A percentile compares a stretch with the other conserved stretches of the same genome.
Conservation (phyloP, 345 rosid genomes). For the Isatis tinctoria region DNA sequence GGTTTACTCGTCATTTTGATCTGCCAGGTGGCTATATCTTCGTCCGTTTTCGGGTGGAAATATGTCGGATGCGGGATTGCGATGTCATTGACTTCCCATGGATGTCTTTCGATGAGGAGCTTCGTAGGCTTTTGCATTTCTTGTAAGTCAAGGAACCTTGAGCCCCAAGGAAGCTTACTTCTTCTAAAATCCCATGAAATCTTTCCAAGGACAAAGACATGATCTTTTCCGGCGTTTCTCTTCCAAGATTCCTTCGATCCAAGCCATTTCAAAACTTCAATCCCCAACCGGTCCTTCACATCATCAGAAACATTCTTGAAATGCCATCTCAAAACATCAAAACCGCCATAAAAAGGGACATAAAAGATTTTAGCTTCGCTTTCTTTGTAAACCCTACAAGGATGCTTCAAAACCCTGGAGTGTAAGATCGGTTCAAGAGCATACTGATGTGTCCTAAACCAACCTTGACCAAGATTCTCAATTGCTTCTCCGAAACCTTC, state of each 20-base stretch:
- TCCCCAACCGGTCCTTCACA: slow-evolving; percentile 47
- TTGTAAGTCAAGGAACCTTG: slow-evolving; percentile 48
- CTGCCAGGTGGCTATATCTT: slow-evolving; percentile 59
- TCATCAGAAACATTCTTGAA: slow-evolving; percentile 61
- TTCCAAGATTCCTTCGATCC: slow-evolving; percentile 47
- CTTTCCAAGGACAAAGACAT: slow-evolving; percentile 68
- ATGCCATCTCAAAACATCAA: slow-evolving; percentile 76
- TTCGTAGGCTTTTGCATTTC: slow-evolving; percentile 71
- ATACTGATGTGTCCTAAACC: slow-evolving; percentile 23
- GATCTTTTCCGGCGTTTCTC: slow-evolving; percentile 57
- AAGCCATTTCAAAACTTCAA: slow-evolving; percentile 66
- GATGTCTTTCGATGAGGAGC: slow-evolving; percentile 72
- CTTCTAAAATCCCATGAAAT: slow-evolving; percentile 91
- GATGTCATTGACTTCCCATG: slow-evolving; percentile 67
- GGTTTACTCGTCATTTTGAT: slow-evolving; percentile 33
- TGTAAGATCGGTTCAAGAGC: slow-evolving; percentile 1
- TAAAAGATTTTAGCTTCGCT: slow-evolving; percentile 61
- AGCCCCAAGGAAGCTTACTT: slow-evolving; percentile 54
- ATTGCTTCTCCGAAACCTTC: slow-evolving; percentile 3
- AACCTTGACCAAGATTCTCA: neutral
- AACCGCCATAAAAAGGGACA: slow-evolving; percentile 68
- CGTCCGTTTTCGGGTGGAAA: slow-evolving; percentile 63
- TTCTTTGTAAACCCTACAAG: slow-evolving; percentile 61
- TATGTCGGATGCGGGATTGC: slow-evolving; percentile 78
- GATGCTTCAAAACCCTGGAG: neutral